Conservation (phyloP, 2,329 filamentous ascomycete genomes). For the Cladophialophora yegresii region DNA sequence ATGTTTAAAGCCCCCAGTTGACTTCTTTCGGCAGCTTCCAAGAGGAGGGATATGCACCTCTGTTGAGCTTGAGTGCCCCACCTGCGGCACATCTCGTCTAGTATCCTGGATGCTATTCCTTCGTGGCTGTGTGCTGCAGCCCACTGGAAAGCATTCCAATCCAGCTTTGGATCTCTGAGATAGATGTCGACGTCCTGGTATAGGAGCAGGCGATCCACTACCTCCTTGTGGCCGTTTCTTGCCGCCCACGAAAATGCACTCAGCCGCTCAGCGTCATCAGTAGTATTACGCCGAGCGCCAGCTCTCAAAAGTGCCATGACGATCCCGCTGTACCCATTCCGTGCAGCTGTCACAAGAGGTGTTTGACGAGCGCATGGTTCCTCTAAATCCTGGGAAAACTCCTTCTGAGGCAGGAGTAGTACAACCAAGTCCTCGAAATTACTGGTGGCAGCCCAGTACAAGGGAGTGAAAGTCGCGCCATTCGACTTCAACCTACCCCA, state of each 20-base stretch:
- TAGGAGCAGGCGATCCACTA: background rate
- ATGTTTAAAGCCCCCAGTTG: background rate
- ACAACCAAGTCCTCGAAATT: background rate
- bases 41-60: background rate
- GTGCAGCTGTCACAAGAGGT: background rate
- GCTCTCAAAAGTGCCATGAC: background rate
- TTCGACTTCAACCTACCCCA: background rate
- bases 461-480: background rate
- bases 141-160: constrained; percentile 2
- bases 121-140: background rate
- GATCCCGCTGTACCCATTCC: background rate
- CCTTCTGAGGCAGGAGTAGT: background rate
- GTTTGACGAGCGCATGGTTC: background rate
- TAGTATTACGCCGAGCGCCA: background rate
- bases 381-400: background rate
- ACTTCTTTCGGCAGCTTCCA: background rate
- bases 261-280: background rate
- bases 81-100: background rate
- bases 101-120: background rate
- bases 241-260: constrained; percentile 4
- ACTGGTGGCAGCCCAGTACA: background rate
- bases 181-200: background rate
- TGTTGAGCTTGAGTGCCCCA: background rate
- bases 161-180: background rate
- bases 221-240: background rate